Evolutionary conservation across 305 asterid species (phyloP), one percentile per base, ranked within the genome.

Genomic region (Plantago lanceolata): DNA sequence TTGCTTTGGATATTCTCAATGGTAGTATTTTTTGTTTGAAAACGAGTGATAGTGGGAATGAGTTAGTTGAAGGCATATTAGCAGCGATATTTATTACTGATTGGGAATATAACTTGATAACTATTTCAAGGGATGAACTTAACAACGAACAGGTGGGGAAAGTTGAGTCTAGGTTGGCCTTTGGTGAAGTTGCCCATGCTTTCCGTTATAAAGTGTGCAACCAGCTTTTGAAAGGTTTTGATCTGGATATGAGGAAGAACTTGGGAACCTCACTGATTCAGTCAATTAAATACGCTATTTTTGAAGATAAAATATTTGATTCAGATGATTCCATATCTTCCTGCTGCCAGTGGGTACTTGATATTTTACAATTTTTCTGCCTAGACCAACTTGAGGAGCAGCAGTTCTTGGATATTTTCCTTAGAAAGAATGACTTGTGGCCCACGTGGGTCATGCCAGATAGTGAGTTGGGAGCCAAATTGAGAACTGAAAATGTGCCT

Each of bases 321-420:
- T 64, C 79, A 21, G 87, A 80, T 20, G 66, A 71, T 73, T 79
- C 87, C 69, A 68, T 84, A 76, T 79, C 89, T 47, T 76, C 82
- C 33, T 85, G 91, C 85, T 88, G 89, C 82, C 85, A 60, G 45
- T 88, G 93, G 93, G 67, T 80, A 72, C 75, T 78, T 48, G 88
- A 78, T 65, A 79, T 88, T 65, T 73, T 88, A 81, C 85, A 81
- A 57, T n/a, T 65, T 73, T 70, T 88, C 69, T 86, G 93, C 71
- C 64, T 64, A 50, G 85, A 90, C 74, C 84, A 90, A 72, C 66
- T 77, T 68, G 96, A 88, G 85, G 85, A 83, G 75, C 99, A 90
- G 69, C 78, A 78, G 72, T 76, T 94, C 69, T 78, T 94, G 75
- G 95, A 88, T 66, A 79, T 75, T 69, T 69, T 90, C 7, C 76